Conservation (phyloP, 2,329 filamentous ascomycete genomes). For the Curvularia sp. region DNA sequence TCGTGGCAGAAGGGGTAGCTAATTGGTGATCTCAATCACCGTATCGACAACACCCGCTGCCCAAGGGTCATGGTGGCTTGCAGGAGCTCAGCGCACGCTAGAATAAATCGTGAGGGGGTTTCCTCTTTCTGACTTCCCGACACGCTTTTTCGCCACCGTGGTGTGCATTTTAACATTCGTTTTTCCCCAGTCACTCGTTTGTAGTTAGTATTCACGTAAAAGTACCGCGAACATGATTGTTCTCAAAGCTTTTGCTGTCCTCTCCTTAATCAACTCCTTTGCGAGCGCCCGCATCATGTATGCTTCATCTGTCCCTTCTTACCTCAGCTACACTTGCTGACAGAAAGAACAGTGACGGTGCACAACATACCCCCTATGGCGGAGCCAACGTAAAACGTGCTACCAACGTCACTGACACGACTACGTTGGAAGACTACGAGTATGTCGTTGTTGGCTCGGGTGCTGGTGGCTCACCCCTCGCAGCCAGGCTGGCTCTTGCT, state of each 20-base stretch:
- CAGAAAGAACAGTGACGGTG: constrained; percentile 23
- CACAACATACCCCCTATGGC: constrained; percentile 25
- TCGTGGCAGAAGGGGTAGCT: constrained; percentile 3
- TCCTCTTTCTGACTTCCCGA: not conserved
- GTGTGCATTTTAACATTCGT: constrained; percentile 9
- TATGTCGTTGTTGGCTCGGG: constrained; percentile 68
- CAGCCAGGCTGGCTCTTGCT: constrained; percentile 62
- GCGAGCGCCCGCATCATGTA: constrained; percentile 16
- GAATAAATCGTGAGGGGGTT: constrained; percentile 11
- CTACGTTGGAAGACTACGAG: constrained; percentile 56
- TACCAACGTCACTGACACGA: constrained; percentile 17
- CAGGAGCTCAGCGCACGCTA: constrained; percentile 2
- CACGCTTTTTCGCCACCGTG: constrained; percentile 3
- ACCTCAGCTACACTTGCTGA: constrained; percentile 5
- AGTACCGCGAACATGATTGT: constrained; percentile 14
- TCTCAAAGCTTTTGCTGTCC: constrained; percentile 19
- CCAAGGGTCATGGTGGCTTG: constrained; percentile 1
- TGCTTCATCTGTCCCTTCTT: not conserved
- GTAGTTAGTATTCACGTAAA: not conserved
- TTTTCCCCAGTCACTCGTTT: constrained; percentile 12
- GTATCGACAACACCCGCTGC: not conserved
- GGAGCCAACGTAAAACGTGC: constrained; percentile 32
- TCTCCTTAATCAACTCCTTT: constrained; percentile 16
- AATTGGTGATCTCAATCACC: constrained; percentile 13
- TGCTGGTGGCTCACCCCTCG: constrained; percentile 65